Conservation (phyloP, 2,329 filamentous ascomycete genomes). For the Rugonectria rugulosa region DNA sequence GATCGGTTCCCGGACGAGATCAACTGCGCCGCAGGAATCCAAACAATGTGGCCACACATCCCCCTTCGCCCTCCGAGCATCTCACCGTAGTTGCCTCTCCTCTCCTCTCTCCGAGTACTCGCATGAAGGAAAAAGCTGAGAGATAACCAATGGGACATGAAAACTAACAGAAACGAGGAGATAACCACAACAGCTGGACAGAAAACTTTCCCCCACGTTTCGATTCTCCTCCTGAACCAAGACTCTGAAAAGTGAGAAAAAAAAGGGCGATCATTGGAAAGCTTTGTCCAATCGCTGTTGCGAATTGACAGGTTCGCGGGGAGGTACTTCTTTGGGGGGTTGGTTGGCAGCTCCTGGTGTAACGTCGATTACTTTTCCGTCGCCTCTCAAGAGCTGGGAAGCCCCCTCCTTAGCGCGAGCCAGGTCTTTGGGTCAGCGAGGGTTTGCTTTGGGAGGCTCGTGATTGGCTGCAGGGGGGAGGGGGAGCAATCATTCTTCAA, state of each 20-base stretch:
- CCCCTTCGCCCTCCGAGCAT: background rate
- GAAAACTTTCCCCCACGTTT: conserved; percentile 36
- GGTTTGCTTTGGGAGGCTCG: conserved; percentile 6
- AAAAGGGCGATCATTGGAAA: conserved; percentile 2
- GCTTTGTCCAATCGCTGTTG: conserved; percentile 25
- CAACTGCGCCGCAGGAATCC: no score
- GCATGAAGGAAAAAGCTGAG: no score
- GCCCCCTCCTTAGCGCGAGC: conserved; percentile 10
- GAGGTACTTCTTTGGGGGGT: conserved; percentile 6
- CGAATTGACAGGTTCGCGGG: conserved; percentile 29
- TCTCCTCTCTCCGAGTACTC: no score
- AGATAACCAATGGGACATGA: background rate
- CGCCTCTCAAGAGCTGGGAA: conserved; percentile 5
- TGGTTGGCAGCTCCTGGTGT: conserved; percentile 22
- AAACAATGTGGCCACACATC: no score
- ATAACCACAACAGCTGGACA: no score
- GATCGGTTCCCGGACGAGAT: no score
- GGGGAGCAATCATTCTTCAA: background rate
- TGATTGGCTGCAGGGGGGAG: conserved; percentile 6
- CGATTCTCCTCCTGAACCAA: background rate
- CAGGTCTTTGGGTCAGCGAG: conserved; percentile 1
- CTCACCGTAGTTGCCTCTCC: no score
- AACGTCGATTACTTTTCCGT: no score
- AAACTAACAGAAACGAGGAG: conserved; percentile 4
- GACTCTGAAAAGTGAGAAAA: background rate